phyloP scores from a whole-genome alignment of 2,329 filamentous ascomycete species.

The Cladosporium sphaerospermum region DNA sequence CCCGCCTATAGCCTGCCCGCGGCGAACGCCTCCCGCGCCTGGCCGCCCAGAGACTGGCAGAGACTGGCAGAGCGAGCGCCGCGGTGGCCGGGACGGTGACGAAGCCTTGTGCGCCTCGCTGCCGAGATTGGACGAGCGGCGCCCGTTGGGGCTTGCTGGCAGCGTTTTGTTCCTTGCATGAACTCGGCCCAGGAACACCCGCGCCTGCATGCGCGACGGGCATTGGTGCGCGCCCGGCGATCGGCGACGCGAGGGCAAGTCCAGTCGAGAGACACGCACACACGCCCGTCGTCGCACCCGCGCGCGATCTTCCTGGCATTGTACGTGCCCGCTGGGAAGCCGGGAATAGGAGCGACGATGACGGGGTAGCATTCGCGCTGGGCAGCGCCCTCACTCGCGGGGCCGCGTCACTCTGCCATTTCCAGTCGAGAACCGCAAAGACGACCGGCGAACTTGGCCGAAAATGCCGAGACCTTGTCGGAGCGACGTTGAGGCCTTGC shows the following conservation, averaged over 20 bases:
- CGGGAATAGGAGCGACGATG: too few relatives aligned
- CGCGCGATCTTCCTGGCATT: neutral
- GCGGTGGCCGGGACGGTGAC: neutral
- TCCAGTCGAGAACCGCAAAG: too few relatives aligned
- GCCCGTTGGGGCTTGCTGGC: neutral
- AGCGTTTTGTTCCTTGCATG: slow-evolving; percentile 6
- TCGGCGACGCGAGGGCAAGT: too few relatives aligned
- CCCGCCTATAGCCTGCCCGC: too few relatives aligned
- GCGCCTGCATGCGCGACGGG: neutral
- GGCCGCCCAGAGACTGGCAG: neutral
- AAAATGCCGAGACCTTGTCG: slow-evolving; percentile 5
- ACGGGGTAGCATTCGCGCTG: too few relatives aligned
- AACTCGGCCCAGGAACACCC: slow-evolving; percentile 10
- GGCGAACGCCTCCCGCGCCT: too few relatives aligned
- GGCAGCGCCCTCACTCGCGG: too few relatives aligned
- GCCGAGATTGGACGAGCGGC: slow-evolving; percentile 4
- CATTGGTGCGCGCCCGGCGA: too few relatives aligned
- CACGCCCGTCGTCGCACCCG: too few relatives aligned
- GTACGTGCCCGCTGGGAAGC: neutral
- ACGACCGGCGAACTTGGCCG: neutral
- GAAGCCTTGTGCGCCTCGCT: slow-evolving; percentile 6
- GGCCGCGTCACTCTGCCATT: too few relatives aligned
- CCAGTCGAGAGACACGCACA: too few relatives aligned
- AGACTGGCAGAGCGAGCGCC: neutral
- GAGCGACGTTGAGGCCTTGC: too few relatives aligned